Evolutionary conservation across 2,329 filamentous ascomycete genomes (phyloP).

Genomic region (Penicillium palitans): DNA sequence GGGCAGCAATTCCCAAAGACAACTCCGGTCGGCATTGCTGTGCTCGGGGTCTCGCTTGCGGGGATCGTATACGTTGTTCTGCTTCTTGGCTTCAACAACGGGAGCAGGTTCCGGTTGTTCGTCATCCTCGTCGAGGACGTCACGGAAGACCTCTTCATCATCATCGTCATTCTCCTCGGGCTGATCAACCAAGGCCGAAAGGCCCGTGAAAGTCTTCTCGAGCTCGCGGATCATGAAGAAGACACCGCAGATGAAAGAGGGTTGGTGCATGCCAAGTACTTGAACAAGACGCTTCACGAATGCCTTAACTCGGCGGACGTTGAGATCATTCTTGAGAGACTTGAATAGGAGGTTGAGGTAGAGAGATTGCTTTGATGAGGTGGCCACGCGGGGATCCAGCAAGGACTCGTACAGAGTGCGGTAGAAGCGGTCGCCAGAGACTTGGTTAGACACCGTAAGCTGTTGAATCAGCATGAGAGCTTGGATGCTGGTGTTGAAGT

Average conservation of each 20-base stretch:
- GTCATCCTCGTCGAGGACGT: slow-evolving; percentile 60
- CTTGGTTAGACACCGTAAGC: slow-evolving; percentile 74
- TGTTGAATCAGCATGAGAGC: slow-evolving; percentile 94
- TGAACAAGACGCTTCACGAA: slow-evolving; percentile 94
- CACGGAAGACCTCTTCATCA: slow-evolving; percentile 66
- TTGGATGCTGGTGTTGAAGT: slow-evolving; percentile 98
- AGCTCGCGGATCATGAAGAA: slow-evolving; percentile 85
- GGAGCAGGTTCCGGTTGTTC: slow-evolving; percentile 31
- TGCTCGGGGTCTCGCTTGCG: slow-evolving; percentile 89
- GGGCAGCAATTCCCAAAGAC: slow-evolving; percentile 85
- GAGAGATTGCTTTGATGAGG: slow-evolving; percentile 90
- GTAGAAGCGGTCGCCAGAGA: slow-evolving; percentile 89
- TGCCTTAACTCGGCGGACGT: slow-evolving; percentile 86
- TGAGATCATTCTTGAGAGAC: slow-evolving; percentile 85
- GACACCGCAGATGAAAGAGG: slow-evolving; percentile 89
- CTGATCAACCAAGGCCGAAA: slow-evolving; percentile 75
- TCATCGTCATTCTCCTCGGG: slow-evolving; percentile 76
- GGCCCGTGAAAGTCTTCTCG: slow-evolving; percentile 73
- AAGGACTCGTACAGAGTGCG: slow-evolving; percentile 93
- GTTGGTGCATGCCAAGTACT: slow-evolving; percentile 81
- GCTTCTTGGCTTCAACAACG: slow-evolving; percentile 34
- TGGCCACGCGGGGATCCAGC: slow-evolving; percentile 81
- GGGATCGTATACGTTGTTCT: slow-evolving; percentile 67
- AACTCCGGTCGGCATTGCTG: slow-evolving; percentile 88
- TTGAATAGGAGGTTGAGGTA: slow-evolving; percentile 92